Evolutionary conservation across 768 basidiomycete species (phyloP), one percentile per base, ranked within the genome.

Genomic region (Serendipita indica): DNA sequence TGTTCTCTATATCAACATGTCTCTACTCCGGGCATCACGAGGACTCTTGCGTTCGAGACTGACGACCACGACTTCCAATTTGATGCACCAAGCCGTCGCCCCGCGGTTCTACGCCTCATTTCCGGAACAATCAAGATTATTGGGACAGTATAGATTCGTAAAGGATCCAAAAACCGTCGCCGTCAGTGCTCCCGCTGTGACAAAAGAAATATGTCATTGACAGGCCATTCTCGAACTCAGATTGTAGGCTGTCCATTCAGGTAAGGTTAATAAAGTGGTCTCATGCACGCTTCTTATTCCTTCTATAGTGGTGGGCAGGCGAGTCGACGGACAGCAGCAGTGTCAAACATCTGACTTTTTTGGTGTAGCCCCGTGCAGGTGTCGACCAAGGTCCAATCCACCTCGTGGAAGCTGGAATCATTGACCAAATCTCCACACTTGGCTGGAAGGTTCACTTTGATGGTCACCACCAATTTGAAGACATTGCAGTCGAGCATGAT

Each of bases 241-340:
- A 87, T 98, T 65, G 83, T 98, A 28, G 91, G 89, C 27, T 96
- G 92, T 72, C 93, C 93, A 14, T 96, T 96, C 78, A 90, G 87
- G 91, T 89, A 65, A 68, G 80, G 73, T 63, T 61, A 41, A 33
- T 16, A 28, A 37, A 57, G 45, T 57, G 34, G 58, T 27, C 20
- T 7, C 3, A 56, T n/a, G n/a, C n/a, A n/a, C n/a, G n/a, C n/a
- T 52, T 33, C 34, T n/a, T 62, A 56, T 49, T 33, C 59, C 52
- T 58, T 52, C 41, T 57, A 39, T 58, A 84, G 83, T 63, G 84
- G 83, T 58, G 82, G 82, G 60, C 82, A 84, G 73, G 84, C 80
- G 64, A 64, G 76, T 67, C 39, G 64, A n/a, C n/a, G 60, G 12
- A 10, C n/a, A 33, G 7, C 3, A 45, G 16, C 7, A 16, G 27